Conservation (phyloP, 73 alveolate genomes). For the Paramecium tetraurelia region DNA sequence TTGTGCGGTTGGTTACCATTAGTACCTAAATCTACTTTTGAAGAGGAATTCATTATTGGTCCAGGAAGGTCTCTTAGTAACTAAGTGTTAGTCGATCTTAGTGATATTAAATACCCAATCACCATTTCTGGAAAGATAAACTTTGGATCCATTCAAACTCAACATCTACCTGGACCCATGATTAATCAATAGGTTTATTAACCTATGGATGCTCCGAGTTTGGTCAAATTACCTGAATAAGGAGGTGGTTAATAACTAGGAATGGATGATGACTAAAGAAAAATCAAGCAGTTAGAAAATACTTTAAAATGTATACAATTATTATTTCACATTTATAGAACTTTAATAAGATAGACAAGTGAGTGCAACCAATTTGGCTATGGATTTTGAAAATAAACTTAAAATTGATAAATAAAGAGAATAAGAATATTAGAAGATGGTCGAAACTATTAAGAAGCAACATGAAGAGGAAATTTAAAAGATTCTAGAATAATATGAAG, state of each 20-base stretch:
- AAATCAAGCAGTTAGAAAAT: background rate
- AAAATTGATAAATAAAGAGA: slow-evolving; percentile 12
- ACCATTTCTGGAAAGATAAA: background rate
- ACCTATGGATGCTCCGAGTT: background rate
- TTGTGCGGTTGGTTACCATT: slow-evolving; percentile 39
- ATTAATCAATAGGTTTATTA: background rate
- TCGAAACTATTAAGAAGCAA: background rate
- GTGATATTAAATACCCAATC: background rate
- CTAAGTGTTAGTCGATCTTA: background rate
- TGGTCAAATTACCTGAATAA: background rate
- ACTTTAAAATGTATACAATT: background rate
- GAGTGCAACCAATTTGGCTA: background rate
- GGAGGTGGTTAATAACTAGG: background rate
- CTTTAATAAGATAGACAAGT: background rate
- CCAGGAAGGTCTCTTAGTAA: slow-evolving; percentile 18
- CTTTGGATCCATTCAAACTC: background rate
- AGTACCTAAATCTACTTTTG: background rate
- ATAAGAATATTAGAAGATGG: background rate
- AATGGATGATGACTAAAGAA: background rate
- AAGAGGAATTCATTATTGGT: background rate
- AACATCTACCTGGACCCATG: background rate
- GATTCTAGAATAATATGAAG: background rate
- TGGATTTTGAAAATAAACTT: background rate
- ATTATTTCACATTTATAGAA: background rate
- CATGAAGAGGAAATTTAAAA: slow-evolving; percentile 37